Evolutionary conservation across 177 flowering plant species (phyloP), one percentile per base, ranked within the genome.

Genomic region (Telopea speciosissima): DNA sequence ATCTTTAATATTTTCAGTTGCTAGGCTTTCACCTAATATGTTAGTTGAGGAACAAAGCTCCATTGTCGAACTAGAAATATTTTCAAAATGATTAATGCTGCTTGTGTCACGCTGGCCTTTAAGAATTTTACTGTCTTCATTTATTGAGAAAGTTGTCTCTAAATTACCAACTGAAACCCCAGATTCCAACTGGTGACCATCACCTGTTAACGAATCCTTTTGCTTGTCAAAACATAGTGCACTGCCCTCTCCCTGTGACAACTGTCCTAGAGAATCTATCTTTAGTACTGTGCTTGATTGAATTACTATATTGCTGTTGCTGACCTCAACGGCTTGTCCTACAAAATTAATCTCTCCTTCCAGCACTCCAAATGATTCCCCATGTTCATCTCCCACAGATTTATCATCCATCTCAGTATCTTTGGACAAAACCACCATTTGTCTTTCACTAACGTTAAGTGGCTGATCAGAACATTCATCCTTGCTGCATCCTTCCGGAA

Each of bases 21-120:
- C 71, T 31, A 62, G 71, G 49, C 68, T 25, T 72, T 49, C 80
- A n/a, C 65, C 63, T 67, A 23, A 26, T 26, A 71, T 16, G 69
- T 77, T 70, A 72, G 77, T 64, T 62, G 81, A 74, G 54, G 74
- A 74, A 59, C 24, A 56, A n/a, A 63, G 52, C 8, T 73, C 73
- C 36, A 54, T 69, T 40, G 62, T 33, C n/a, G 64, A 70, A 67
- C 42, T 67, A 45, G 74, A 71, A 26, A 61, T 40, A 7, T 67
- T 72, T 70, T 33, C 72, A 14, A 11, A 69, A 36, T 63, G 54
- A 71, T 61, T 25, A 33, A 52, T 44, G 24, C 36, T 70, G 67
- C 31, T 75, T 61, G 21, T 63, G 67, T 63, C 73, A 56, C 25
- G 63, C 33, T 72, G 71, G 45, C 64, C 70, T 52, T 70, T 40